Evolutionary conservation across 768 basidiomycete genomes (phyloP).

Genomic region (Plicaturopsis crispa): DNA sequence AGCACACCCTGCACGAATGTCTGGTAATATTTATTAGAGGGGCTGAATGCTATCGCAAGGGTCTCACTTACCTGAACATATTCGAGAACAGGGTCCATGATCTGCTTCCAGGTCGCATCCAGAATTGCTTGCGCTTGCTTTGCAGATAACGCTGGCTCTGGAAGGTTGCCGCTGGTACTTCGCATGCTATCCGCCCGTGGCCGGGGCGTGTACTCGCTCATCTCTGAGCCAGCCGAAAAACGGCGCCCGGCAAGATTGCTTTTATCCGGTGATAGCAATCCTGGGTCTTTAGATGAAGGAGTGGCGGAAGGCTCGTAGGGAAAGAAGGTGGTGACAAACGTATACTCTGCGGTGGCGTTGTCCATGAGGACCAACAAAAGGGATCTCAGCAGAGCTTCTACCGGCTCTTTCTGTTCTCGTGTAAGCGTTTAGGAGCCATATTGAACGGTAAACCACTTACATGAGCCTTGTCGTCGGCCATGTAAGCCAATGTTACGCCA

Average conservation of each 20-base stretch:
- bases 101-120: slow-evolving; percentile 79
- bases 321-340: slow-evolving; percentile 85
- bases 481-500: slow-evolving; percentile 72
- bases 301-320: slow-evolving; percentile 26
- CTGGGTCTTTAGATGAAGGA: slow-evolving; percentile 25
- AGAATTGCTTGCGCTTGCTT: slow-evolving; percentile 57
- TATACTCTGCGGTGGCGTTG: slow-evolving; percentile 89
- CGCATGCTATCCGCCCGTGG: slow-evolving; percentile 23
- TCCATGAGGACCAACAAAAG: slow-evolving; percentile 87
- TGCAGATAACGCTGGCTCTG: slow-evolving; percentile 26
- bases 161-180: slow-evolving; percentile 24
- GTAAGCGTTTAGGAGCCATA: slow-evolving; percentile 8
- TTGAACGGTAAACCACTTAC: slow-evolving; percentile 41
- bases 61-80: slow-evolving; percentile 59
- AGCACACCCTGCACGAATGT: slow-evolving; percentile 62
- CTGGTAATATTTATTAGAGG: slow-evolving; percentile 24
- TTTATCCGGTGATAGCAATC: slow-evolving; percentile 27
- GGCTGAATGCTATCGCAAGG: background rate
- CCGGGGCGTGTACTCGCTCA: slow-evolving; percentile 26
- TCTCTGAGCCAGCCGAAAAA: slow-evolving; percentile 46
- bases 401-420: slow-evolving; percentile 58
- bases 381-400: slow-evolving; percentile 82
- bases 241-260: slow-evolving; percentile 32
- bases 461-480: slow-evolving; percentile 83
- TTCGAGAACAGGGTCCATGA: slow-evolving; percentile 86